Evolutionary conservation across 192 early-diverging fungal genomes (phyloP).

Genomic region (Backusella macrospora): DNA sequence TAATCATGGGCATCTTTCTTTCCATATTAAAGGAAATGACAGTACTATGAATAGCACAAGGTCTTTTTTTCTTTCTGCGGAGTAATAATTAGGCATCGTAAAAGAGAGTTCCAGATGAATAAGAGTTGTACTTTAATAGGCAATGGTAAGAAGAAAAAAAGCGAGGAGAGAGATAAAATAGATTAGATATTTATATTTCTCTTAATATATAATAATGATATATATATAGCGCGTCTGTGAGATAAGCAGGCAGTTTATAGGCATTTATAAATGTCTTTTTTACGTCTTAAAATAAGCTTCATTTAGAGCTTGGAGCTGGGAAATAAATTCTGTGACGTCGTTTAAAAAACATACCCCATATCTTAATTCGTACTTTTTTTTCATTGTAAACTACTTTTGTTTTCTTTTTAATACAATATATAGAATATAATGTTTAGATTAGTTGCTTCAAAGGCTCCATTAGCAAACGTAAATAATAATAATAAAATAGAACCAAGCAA

Average conservation of each 20-base stretch:
- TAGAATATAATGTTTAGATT: conserved; percentile 37
- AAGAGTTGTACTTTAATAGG: too few relatives aligned
- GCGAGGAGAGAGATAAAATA: too few relatives aligned
- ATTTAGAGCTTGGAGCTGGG: background rate
- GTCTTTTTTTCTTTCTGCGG: too few relatives aligned
- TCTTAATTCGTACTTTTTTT: conserved; percentile 1
- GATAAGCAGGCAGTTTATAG: background rate
- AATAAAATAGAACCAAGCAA: background rate
- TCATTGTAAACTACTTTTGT: conserved; percentile 17
- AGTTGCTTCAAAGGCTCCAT: conserved; percentile 39
- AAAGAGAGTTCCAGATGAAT: too few relatives aligned
- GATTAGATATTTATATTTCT: too few relatives aligned
- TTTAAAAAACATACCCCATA: conserved; percentile 10
- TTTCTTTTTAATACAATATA: conserved; percentile 19
- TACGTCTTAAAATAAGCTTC: conserved; percentile 6
- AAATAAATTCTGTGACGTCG: conserved; percentile 10
- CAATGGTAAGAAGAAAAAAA: too few relatives aligned
- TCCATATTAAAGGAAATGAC: too few relatives aligned
- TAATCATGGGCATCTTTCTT: too few relatives aligned
- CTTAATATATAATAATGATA: too few relatives aligned
- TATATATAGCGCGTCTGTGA: too few relatives aligned
- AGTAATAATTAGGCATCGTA: too few relatives aligned
- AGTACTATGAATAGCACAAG: too few relatives aligned
- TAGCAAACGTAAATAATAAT: conserved; percentile 32
- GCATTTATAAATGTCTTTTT: conserved; percentile 9